A percentile compares a stretch with the other conserved stretches of the same genome.
phyloP scores from a whole-genome alignment of 1,284 basidiomycete species.

The Boletus hoseneyae region DNA sequence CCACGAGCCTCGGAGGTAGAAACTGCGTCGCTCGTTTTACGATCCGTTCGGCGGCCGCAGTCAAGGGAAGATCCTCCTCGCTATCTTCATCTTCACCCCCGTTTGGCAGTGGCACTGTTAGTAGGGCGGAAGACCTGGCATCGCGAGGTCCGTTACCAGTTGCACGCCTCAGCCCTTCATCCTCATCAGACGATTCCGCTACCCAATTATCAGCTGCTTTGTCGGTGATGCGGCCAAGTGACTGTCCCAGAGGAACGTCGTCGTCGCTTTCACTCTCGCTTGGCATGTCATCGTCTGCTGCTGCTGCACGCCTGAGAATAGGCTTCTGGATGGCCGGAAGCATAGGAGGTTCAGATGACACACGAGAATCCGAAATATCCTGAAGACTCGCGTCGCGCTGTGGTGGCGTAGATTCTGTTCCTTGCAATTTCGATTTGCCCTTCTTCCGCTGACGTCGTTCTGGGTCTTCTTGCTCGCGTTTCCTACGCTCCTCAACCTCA shows the following conservation, averaged over 20 bases:
- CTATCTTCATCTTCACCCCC: slow-evolving; percentile 45
- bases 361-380: slow-evolving; percentile 23
- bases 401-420: slow-evolving; percentile 30
- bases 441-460: slow-evolving; percentile 39
- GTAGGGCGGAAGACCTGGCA: slow-evolving; percentile 17
- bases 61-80: slow-evolving; percentile 75
- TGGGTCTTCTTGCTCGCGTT: slow-evolving; percentile 43
- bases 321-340: slow-evolving; percentile 54
- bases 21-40: slow-evolving; percentile 27
- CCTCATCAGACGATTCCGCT: slow-evolving; percentile 56
- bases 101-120: slow-evolving; percentile 10
- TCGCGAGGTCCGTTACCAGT: slow-evolving; percentile 54
- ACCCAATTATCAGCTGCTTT: slow-evolving; percentile 49
- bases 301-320: slow-evolving; percentile 43
- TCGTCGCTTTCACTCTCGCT: slow-evolving; percentile 51
- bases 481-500: slow-evolving; percentile 47
- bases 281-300: slow-evolving; percentile 42
- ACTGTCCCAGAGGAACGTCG: slow-evolving; percentile 30
- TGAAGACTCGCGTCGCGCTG: slow-evolving; percentile 11
- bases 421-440: slow-evolving; percentile 45
- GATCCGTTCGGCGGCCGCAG: slow-evolving; percentile 46
- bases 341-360: slow-evolving; percentile 49
- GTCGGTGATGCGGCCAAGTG: slow-evolving; percentile 25
- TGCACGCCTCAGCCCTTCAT: slow-evolving; percentile 48
- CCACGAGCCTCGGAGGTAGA: slow-evolving; percentile 8